These are phyloP conservation scores for Pseudocercospora macadamiae DNA, from an alignment of 2,329 filamentous ascomycete species.

Conservation along the genomic window DNA sequence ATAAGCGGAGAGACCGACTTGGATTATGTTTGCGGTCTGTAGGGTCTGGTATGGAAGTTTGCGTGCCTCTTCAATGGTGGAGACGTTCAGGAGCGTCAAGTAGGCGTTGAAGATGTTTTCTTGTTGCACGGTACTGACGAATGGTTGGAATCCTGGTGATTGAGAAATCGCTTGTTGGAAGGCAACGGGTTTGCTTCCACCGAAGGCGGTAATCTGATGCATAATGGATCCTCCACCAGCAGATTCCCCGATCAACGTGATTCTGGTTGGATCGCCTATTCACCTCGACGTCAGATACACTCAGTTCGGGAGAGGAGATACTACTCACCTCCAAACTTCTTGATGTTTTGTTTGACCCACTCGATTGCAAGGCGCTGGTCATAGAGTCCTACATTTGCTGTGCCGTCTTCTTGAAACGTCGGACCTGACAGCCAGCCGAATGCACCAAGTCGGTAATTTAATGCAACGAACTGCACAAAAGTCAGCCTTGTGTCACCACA, in stretches of 20 bases:
- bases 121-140: slow-evolving; percentile 39
- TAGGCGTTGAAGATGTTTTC: slow-evolving; percentile 46
- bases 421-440: slow-evolving; percentile 54
- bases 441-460: slow-evolving; percentile 54
- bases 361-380: slow-evolving; percentile 60
- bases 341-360: slow-evolving; percentile 54
- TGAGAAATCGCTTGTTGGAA: slow-evolving; percentile 53
- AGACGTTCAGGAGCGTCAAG: slow-evolving; percentile 47
- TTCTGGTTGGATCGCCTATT: slow-evolving; percentile 43
- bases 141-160: slow-evolving; percentile 49
- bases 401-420: slow-evolving; percentile 46
- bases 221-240: slow-evolving; percentile 59
- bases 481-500: slow-evolving; percentile 18
- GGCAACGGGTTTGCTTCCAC: slow-evolving; percentile 38
- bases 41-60: slow-evolving; percentile 44
- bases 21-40: slow-evolving; percentile 49
- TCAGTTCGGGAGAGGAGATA: not conserved
- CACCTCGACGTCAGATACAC: not conserved
- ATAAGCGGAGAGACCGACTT: slow-evolving; percentile 45
- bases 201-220: slow-evolving; percentile 57
- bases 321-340: slow-evolving; percentile 50
- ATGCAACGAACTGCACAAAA: slow-evolving; percentile 24
- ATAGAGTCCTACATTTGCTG: slow-evolving; percentile 54
- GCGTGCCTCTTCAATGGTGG: slow-evolving; percentile 49
- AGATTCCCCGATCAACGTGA: slow-evolving; percentile 52